Evolutionary conservation across 805 yeast species (phyloP).

Genomic region (Wickerhamiella kurtzmanii): DNA sequence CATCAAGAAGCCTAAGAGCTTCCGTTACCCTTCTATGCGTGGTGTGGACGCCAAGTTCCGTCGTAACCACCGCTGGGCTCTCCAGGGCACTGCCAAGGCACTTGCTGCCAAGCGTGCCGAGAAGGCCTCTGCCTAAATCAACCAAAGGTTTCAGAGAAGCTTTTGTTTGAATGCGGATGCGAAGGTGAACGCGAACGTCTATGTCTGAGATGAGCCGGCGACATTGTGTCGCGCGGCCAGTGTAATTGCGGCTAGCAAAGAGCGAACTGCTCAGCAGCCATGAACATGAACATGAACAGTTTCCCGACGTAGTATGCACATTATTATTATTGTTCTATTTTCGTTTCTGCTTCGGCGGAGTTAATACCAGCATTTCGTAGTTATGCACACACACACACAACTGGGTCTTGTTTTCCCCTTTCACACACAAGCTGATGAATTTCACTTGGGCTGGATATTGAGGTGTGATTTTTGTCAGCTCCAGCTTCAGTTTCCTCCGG

Average conservation of each 20-base stretch:
- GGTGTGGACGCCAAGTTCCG: constrained; percentile 99
- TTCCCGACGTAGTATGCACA: background rate
- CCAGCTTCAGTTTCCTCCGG: too few relatives aligned
- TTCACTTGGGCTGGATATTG: too few relatives aligned
- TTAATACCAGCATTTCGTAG: too few relatives aligned
- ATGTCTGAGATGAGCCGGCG: background rate
- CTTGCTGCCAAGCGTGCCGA: constrained; percentile 69
- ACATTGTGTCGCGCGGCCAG: too few relatives aligned
- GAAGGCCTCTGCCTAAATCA: constrained; percentile 29
- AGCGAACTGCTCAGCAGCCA: background rate
- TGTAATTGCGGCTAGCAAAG: background rate
- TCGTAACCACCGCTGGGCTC: constrained; percentile 98
- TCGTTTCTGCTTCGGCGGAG: too few relatives aligned
- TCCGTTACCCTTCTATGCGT: constrained; percentile 96
- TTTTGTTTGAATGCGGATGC: constrained; percentile 23
- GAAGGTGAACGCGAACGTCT: background rate
- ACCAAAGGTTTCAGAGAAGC: constrained; percentile 48
- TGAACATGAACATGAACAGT: background rate
- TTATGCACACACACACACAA: too few relatives aligned
- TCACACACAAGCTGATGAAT: too few relatives aligned
- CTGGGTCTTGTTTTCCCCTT: too few relatives aligned
- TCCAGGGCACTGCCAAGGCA: constrained; percentile 93
- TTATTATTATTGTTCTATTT: background rate
- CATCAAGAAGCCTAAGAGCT: constrained; percentile 97
- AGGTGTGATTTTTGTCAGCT: too few relatives aligned